A percentile compares a stretch with the other conserved stretches of the same genome.
These are phyloP conservation scores for Glycine soja DNA, from an alignment of 306 rosid species.

Conservation along the genomic window DNA sequence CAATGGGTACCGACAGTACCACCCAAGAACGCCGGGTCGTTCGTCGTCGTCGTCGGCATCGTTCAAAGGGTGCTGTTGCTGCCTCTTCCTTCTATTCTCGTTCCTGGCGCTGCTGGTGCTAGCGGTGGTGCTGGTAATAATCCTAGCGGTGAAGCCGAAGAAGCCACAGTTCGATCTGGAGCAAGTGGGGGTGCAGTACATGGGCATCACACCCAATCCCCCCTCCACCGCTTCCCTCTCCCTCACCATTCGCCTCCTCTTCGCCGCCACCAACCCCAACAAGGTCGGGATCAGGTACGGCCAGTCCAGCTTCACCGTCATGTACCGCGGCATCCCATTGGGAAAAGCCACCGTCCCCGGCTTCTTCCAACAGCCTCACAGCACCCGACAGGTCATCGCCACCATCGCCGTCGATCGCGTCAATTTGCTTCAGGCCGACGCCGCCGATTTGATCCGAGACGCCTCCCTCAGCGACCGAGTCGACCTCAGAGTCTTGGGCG, in stretches of 20 bases:
- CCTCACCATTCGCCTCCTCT: slow-evolving; percentile 71
- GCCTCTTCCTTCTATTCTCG: slow-evolving; percentile 87
- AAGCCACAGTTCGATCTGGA: slow-evolving; percentile 97
- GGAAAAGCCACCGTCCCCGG: slow-evolving; percentile 88
- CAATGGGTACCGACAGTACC: slow-evolving; percentile 45
- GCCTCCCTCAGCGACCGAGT: slow-evolving; percentile 90
- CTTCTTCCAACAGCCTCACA: slow-evolving; percentile 84
- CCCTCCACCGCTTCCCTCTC: slow-evolving; percentile 72
- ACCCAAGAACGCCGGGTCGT: slow-evolving; percentile 52
- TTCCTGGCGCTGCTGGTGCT: slow-evolving; percentile 79
- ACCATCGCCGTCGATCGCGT: slow-evolving; percentile 79
- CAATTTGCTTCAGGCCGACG: slow-evolving; percentile 84
- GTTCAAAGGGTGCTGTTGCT: slow-evolving; percentile 90
- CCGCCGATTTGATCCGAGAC: slow-evolving; percentile 77
- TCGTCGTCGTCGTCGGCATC: slow-evolving; percentile 78
- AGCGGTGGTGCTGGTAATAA: slow-evolving; percentile 71
- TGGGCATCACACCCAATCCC: slow-evolving; percentile 68
- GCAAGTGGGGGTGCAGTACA: slow-evolving; percentile 83
- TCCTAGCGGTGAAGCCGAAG: slow-evolving; percentile 89
- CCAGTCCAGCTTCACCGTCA: slow-evolving; percentile 86
- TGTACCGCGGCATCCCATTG: slow-evolving; percentile 92
- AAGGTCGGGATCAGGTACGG: slow-evolving; percentile 96
- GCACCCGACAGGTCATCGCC: slow-evolving; percentile 69
- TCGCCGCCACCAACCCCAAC: slow-evolving; percentile 86
- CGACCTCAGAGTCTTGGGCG: slow-evolving; percentile 81